phyloP scores from a whole-genome alignment of 2,329 filamentous ascomycete genomes.

The Xylaria sp. region DNA sequence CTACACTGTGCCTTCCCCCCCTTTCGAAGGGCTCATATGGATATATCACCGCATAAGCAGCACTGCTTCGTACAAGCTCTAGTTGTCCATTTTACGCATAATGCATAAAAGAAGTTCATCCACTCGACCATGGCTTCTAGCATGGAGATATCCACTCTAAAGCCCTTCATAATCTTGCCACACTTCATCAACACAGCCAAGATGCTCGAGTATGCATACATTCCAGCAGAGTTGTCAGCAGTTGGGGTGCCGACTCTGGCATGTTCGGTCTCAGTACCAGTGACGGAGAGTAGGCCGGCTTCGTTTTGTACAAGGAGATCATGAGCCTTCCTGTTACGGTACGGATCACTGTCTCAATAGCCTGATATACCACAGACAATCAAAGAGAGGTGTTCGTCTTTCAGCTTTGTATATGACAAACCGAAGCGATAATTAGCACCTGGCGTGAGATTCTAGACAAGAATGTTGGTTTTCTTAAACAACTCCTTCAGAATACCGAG shows the following conservation, averaged over 20 bases:
- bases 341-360: conserved; percentile 57
- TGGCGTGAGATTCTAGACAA: conserved; percentile 60
- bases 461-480: conserved; percentile 52
- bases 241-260: conserved; percentile 61
- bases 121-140: conserved; percentile 63
- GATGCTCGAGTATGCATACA: conserved; percentile 58
- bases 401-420: conserved; percentile 51
- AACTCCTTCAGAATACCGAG: conserved; percentile 51
- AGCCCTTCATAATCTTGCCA: conserved; percentile 53
- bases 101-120: conserved; percentile 63
- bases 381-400: conserved; percentile 48
- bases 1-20: conserved; percentile 57
- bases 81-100: conserved; percentile 55
- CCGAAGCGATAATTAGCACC: conserved; percentile 55
- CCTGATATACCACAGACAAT: conserved; percentile 63
- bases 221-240: conserved; percentile 59
- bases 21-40: conserved; percentile 62
- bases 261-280: conserved; percentile 50
- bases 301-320: conserved; percentile 62
- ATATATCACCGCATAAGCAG: conserved; percentile 60
- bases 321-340: conserved; percentile 60
- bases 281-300: conserved; percentile 57
- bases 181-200: conserved; percentile 56
- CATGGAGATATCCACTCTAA: conserved; percentile 62
- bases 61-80: conserved; percentile 52